A percentile compares a stretch with the other conserved stretches of the same genome.
phyloP scores from a whole-genome alignment of 1,284 basidiomycete genomes.

The Ceratobasidium sp. region DNA sequence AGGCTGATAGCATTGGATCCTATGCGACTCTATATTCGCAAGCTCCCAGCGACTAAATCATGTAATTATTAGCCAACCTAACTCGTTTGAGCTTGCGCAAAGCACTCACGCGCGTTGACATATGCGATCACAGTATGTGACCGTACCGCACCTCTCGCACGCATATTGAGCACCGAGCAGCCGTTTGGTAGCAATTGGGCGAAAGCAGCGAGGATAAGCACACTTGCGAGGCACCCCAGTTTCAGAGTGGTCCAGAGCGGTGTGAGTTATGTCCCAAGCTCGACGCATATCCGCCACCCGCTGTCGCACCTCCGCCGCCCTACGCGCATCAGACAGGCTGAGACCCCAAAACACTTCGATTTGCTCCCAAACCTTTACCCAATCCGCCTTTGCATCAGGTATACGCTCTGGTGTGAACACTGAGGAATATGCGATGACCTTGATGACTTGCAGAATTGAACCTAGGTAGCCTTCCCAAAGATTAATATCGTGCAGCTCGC shows the following conservation, averaged over 20 bases:
- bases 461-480: too few species aligned
- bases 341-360: background rate
- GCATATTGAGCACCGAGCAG: too few species aligned
- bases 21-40: too few species aligned
- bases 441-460: too few species aligned
- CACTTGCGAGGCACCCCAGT: too few species aligned
- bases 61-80: too few species aligned
- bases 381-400: background rate
- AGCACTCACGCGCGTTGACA: background rate
- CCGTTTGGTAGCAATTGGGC: too few species aligned
- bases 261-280: background rate
- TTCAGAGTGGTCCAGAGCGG: background rate
- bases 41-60: too few species aligned
- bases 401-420: background rate
- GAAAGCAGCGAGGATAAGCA: too few species aligned
- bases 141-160: too few species aligned
- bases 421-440: background rate
- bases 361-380: background rate
- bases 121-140: background rate
- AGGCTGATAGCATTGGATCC: too few species aligned
- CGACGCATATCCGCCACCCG: background rate
- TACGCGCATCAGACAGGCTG: background rate
- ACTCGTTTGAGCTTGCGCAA: background rate
- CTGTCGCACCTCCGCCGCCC: background rate
- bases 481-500: too few species aligned